Conservation (phyloP, 2,329 filamentous ascomycete species). For the Diaporthe sp. region DNA sequence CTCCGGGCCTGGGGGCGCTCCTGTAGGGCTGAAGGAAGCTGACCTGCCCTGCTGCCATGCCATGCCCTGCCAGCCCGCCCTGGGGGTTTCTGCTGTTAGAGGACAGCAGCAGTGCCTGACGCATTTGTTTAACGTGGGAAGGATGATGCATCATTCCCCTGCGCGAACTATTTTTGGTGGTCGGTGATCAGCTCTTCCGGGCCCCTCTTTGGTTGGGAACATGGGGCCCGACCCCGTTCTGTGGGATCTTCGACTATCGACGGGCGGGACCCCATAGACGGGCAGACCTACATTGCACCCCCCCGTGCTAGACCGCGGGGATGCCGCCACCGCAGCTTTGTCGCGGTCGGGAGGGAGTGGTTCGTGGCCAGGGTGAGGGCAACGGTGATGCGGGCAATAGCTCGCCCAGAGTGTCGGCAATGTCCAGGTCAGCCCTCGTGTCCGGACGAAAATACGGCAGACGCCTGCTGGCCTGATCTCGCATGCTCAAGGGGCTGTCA, state of each 20-base stretch:
- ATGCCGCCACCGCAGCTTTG: slow-evolving; percentile 10
- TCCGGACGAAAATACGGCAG: slow-evolving; percentile 6
- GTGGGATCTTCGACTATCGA: slow-evolving; percentile 27
- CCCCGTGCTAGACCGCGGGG: slow-evolving; percentile 30
- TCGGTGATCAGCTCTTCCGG: slow-evolving; percentile 34
- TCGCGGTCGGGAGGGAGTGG: neutral
- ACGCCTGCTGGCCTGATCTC: neutral
- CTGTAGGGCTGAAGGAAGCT: slow-evolving; percentile 28
- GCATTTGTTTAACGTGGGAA: slow-evolving; percentile 11
- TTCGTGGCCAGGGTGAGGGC: neutral
- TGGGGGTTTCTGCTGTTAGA: neutral
- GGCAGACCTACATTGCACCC: slow-evolving; percentile 40
- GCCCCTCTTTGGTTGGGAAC: slow-evolving; percentile 24
- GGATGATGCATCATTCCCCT: slow-evolving; percentile 25
- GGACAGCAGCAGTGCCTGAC: slow-evolving; percentile 9
- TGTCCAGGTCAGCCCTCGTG: slow-evolving; percentile 15
- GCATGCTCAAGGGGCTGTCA: neutral
- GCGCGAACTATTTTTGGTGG: slow-evolving; percentile 31
- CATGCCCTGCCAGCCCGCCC: neutral
- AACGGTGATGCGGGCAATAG: neutral
- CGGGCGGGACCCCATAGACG: slow-evolving; percentile 37
- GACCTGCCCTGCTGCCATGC: neutral
- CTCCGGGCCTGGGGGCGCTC: neutral
- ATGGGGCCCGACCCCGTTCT: slow-evolving; percentile 1
- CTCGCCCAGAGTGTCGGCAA: slow-evolving; percentile 25